phyloP scores from a whole-genome alignment of 257 asterid species.

The Paraleonurus japonicus region DNA sequence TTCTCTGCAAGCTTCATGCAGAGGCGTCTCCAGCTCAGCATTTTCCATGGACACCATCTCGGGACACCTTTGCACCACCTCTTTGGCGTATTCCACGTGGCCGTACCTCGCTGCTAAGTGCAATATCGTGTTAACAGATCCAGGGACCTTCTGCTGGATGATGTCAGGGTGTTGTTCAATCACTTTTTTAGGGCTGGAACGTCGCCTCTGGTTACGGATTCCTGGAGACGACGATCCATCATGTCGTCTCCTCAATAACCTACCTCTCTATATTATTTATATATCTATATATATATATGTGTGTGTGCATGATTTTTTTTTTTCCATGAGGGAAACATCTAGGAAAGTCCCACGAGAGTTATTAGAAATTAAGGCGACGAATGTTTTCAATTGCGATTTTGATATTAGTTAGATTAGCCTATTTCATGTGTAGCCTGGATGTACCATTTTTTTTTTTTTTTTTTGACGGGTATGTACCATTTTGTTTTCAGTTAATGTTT shows the following conservation, averaged over 20 bases:
- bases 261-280: too few species aligned
- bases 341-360: neutral
- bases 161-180: slow-evolving; percentile 13
- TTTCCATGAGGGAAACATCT: slow-evolving; percentile 4
- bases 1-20: slow-evolving; percentile 53
- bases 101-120: slow-evolving; percentile 49
- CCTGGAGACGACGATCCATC: slow-evolving; percentile 46
- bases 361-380: neutral
- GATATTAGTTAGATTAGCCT: too few species aligned
- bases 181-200: slow-evolving; percentile 14
- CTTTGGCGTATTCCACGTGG: slow-evolving; percentile 29
- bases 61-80: slow-evolving; percentile 28
- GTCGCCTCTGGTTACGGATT: slow-evolving; percentile 35
- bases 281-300: neutral
- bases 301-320: neutral
- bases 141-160: slow-evolving; percentile 9
- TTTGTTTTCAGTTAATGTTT: too few species aligned
- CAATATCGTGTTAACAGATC: slow-evolving; percentile 26
- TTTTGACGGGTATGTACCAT: too few species aligned
- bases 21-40: slow-evolving; percentile 42
- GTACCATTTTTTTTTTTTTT: too few species aligned
- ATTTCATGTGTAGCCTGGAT: too few species aligned
- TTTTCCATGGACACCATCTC: slow-evolving; percentile 42
- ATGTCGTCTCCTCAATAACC: too few species aligned
- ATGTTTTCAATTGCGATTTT: too few species aligned